These are phyloP conservation scores for Gossypium trilobum DNA, from an alignment of 441 rosid species.

Conservation along the genomic window DNA sequence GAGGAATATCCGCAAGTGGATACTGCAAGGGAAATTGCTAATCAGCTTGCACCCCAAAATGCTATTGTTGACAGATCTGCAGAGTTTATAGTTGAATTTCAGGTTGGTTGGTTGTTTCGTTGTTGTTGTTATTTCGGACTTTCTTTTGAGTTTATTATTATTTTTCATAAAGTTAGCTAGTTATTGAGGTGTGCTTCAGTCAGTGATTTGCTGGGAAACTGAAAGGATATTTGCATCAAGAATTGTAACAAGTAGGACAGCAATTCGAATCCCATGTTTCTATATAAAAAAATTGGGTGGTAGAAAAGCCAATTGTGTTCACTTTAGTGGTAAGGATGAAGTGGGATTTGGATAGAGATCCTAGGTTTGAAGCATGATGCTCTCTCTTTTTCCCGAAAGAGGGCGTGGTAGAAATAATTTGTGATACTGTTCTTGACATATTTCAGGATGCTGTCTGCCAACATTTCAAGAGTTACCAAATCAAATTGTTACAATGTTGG, in stretches of 20 bases:
- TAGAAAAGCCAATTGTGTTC: not conserved
- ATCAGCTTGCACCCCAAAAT: conserved; percentile 33
- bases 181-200: not conserved
- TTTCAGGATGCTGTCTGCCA: not conserved
- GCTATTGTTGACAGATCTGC: conserved; percentile 38
- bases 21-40: conserved; percentile 30
- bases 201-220: not conserved
- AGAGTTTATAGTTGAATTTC: conserved; percentile 69
- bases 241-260: not conserved
- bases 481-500: not conserved
- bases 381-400: not conserved
- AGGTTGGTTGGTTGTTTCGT: conserved; percentile 35
- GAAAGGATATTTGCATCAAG: not conserved
- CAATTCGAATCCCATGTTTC: not conserved
- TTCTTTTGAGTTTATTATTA: not conserved
- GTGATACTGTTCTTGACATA: not conserved
- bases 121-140: not conserved
- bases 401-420: not conserved
- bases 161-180: conserved; percentile 1
- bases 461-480: not conserved
- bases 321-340: not conserved
- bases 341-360: not conserved
- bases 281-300: not conserved
- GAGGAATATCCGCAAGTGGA: conserved; percentile 30
- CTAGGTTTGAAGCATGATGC: not conserved